A percentile compares a stretch with the other conserved stretches of the same genome.
Conservation (phyloP, 805 yeast species). For the Saccharomycodes ludwigii region DNA sequence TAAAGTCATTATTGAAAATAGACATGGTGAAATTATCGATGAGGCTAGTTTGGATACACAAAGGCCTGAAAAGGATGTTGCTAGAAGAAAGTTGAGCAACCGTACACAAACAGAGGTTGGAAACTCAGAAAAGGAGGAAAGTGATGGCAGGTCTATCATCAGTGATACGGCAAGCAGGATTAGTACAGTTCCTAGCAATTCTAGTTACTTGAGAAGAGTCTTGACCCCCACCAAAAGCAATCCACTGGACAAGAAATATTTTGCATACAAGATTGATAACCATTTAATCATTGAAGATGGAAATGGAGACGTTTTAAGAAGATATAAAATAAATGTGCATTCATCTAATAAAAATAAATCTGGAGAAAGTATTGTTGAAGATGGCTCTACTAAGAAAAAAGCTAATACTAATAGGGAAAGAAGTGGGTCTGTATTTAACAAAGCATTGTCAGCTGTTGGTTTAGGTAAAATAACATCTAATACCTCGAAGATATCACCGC, state of each 20-base stretch:
- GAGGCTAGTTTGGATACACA: conserved; percentile 33
- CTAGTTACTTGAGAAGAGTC: conserved; percentile 1
- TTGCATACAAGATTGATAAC: conserved; percentile 73
- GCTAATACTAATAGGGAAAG: conserved; percentile 14
- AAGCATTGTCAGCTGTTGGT: conserved; percentile 46
- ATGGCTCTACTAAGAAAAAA: too few species aligned
- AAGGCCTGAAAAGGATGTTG: too few species aligned
- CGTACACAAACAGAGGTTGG: too few species aligned
- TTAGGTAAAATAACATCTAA: conserved; percentile 21
- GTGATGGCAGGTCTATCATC: too few species aligned
- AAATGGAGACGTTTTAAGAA: conserved; percentile 82
- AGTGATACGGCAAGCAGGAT: too few species aligned
- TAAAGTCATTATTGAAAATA: conserved; percentile 65
- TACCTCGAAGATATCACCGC: too few species aligned
- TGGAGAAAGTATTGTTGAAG: too few species aligned
- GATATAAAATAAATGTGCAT: conserved; percentile 64
- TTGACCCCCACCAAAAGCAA: not conserved
- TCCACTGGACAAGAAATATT: conserved; percentile 22
- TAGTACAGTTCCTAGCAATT: too few species aligned
- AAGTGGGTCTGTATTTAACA: conserved; percentile 29
- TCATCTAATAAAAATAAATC: conserved; percentile 6
- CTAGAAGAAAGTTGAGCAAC: too few species aligned
- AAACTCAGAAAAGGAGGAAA: too few species aligned
- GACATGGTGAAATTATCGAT: conserved; percentile 67
- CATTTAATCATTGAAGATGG: conserved; percentile 74